Conservation (phyloP, 148 eudicot genomes). For the Suaeda aralocaspica region DNA sequence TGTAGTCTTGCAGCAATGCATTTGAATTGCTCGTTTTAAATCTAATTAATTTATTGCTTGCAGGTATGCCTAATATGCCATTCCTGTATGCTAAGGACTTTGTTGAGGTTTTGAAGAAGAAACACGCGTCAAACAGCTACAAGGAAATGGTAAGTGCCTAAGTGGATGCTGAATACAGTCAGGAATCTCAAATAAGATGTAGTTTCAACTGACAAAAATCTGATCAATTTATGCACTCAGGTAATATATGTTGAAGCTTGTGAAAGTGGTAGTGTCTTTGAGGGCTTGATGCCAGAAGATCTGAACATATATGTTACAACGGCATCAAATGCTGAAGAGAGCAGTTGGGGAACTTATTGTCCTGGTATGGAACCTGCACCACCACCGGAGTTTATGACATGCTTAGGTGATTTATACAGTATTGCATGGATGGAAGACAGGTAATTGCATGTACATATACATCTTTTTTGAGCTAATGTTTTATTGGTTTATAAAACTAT, state of each 20-base stretch:
- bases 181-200: neutral
- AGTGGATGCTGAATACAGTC: neutral
- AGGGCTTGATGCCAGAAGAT: constrained; percentile 49
- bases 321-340: constrained; percentile 47
- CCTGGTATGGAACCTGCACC: constrained; percentile 41
- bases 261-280: constrained; percentile 50
- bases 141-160: constrained; percentile 45
- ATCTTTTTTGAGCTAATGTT: too few species aligned
- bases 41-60: neutral
- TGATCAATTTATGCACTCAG: constrained; percentile 12
- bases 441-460: constrained; percentile 16
- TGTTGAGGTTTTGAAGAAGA: constrained; percentile 37
- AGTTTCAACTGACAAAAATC: neutral
- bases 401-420: constrained; percentile 47
- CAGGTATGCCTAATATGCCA: constrained; percentile 42
- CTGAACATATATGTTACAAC: constrained; percentile 43
- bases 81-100: constrained; percentile 37
- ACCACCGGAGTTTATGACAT: constrained; percentile 40
- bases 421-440: constrained; percentile 57
- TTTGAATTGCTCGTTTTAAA: neutral
- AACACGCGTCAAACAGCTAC: constrained; percentile 36
- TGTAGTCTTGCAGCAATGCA: neutral
- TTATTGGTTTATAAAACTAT: too few species aligned
- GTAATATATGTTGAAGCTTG: constrained; percentile 46
- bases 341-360: constrained; percentile 48